Evolutionary conservation across 495 filamentous ascomycete genomes (phyloP).

Genomic region (Trichoderma gamsii): DNA sequence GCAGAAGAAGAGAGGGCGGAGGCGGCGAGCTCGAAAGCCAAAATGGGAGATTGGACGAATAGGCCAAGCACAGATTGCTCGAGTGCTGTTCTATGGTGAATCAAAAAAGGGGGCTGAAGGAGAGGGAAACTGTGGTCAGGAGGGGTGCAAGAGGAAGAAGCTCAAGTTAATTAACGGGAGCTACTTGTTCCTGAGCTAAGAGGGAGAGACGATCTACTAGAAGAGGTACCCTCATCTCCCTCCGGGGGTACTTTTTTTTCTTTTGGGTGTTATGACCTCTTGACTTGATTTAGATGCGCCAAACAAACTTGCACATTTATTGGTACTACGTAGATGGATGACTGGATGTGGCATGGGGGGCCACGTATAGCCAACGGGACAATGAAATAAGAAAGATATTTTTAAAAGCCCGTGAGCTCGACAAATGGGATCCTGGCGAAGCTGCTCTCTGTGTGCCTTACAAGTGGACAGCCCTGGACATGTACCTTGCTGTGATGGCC

Average conservation of each 20-base stretch:
- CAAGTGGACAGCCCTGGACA: background rate
- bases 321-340: too few relatives aligned
- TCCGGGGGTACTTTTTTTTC: background rate
- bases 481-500: background rate
- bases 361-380: background rate
- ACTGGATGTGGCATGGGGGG: background rate
- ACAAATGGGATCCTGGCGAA: background rate
- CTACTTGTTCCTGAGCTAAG: slow-evolving; percentile 12
- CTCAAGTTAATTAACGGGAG: slow-evolving; percentile 12
- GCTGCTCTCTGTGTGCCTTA: background rate
- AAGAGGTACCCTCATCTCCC: slow-evolving; percentile 7
- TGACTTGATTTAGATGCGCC: too few relatives aligned
- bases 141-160: slow-evolving; percentile 9
- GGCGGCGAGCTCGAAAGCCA: background rate
- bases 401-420: background rate
- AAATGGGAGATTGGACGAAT: background rate
- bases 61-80: background rate
- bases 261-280: background rate
- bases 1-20: background rate
- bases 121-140: background rate
- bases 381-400: background rate
- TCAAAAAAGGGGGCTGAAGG: slow-evolving; percentile 9
- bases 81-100: background rate
- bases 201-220: background rate
- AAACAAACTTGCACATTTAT: too few relatives aligned